A percentile compares a stretch with the other conserved stretches of the same genome.
These are phyloP conservation scores for Saturnispora halmiae DNA, from an alignment of 805 yeast genomes.

Conservation along the genomic window DNA sequence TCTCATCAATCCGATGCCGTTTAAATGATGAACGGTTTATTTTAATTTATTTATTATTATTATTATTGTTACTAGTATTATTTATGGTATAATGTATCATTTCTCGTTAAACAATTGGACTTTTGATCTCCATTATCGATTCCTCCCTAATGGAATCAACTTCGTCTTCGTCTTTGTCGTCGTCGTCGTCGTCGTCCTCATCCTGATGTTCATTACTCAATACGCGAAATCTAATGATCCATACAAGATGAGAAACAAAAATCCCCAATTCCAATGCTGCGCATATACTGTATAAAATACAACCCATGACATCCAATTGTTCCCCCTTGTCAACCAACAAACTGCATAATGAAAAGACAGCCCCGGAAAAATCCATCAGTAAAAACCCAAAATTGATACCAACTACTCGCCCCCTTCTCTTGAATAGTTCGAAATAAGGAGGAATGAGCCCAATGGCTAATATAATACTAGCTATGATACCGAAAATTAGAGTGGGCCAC, in stretches of 20 bases:
- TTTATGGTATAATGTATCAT: too few species aligned
- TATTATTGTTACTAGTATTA: constrained; percentile 4
- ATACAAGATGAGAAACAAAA: constrained; percentile 55
- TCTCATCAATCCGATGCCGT: constrained; percentile 49
- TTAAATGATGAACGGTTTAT: constrained; percentile 12
- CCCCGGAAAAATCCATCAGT: constrained; percentile 43
- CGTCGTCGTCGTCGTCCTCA: constrained; percentile 1
- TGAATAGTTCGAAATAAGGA: constrained; percentile 46
- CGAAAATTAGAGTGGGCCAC: constrained; percentile 42
- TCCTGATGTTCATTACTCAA: constrained; percentile 10
- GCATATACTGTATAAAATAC: constrained; percentile 65
- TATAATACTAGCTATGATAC: constrained; percentile 40
- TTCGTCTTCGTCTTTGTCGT: too few species aligned
- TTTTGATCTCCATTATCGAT: too few species aligned
- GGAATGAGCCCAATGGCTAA: constrained; percentile 45
- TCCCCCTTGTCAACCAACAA: constrained; percentile 41
- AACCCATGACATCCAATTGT: constrained; percentile 67
- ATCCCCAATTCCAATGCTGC: constrained; percentile 73
- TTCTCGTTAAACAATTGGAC: too few species aligned
- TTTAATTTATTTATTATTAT: constrained; percentile 1
- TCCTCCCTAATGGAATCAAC: too few species aligned
- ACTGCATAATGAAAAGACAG: constrained; percentile 51
- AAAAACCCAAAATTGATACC: constrained; percentile 47
- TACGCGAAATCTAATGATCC: constrained; percentile 45
- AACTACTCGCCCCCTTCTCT: constrained; percentile 43